Percentiles rank a stretch among this genome's conserved stretches.
Conservation (phyloP, 768 basidiomycete species). For the Calocybe gangraenosa region DNA sequence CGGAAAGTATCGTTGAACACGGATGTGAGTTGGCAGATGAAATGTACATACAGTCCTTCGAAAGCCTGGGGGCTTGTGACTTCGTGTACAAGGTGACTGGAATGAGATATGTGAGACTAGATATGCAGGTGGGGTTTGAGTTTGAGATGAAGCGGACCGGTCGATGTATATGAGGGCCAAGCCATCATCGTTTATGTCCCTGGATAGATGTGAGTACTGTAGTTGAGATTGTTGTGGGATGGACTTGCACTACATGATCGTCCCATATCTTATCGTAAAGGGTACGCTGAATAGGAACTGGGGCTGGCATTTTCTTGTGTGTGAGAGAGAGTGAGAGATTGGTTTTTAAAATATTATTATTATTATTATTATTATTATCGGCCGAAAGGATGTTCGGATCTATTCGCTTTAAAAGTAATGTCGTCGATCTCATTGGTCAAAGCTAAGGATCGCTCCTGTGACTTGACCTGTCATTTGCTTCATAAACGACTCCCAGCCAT, state of each 20-base stretch:
- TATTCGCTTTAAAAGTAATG: neutral
- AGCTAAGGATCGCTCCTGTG: conserved; percentile 2
- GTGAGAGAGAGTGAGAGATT: conserved; percentile 8
- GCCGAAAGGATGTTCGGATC: conserved; percentile 13
- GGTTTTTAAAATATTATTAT: conserved; percentile 9
- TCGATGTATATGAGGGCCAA: conserved; percentile 82
- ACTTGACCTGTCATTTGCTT: conserved; percentile 12
- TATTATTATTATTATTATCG: conserved; percentile 6
- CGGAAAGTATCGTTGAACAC: conserved; percentile 10
- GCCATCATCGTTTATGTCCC: conserved; percentile 71
- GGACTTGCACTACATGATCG: conserved; percentile 84
- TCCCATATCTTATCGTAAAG: conserved; percentile 99
- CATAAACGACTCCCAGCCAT: conserved; percentile 11
- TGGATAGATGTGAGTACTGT: conserved; percentile 27
- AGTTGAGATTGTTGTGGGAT: conserved; percentile 2
- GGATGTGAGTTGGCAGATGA: conserved; percentile 9
- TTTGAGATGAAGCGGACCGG: conserved; percentile 42
- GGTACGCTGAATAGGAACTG: conserved; percentile 63
- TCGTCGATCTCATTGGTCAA: conserved; percentile 6
- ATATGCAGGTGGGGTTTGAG: neutral
- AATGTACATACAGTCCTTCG: conserved; percentile 65
- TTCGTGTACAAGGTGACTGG: conserved; percentile 73
- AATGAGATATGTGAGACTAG: neutral
- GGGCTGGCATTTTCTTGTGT: conserved; percentile 32
- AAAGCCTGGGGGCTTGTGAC: conserved; percentile 94